phyloP scores from a whole-genome alignment of 257 asterid genomes.

The Primulina tabacum region DNA sequence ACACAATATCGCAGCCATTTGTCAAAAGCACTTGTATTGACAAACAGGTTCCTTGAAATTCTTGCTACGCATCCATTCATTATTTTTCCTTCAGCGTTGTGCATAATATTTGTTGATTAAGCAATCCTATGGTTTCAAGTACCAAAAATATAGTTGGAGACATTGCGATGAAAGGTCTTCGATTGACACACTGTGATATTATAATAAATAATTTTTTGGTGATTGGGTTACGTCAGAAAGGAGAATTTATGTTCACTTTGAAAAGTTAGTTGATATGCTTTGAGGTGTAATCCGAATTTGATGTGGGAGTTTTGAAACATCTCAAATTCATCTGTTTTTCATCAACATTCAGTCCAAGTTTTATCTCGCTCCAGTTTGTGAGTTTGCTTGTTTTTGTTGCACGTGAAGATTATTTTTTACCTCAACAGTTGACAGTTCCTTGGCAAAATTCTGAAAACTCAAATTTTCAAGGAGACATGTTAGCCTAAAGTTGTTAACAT shows the following conservation, averaged over 20 bases:
- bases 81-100: neutral
- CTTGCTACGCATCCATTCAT: slow-evolving; percentile 8
- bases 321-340: slow-evolving; percentile 14
- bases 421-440: neutral
- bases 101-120: slow-evolving; percentile 5
- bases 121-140: slow-evolving; percentile 1
- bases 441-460: neutral
- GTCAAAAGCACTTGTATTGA: slow-evolving; percentile 87
- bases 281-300: slow-evolving; percentile 5
- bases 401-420: slow-evolving; percentile 4
- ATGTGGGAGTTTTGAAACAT: neutral
- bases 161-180: slow-evolving; percentile 11
- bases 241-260: neutral
- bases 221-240: slow-evolving; percentile 12
- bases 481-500: neutral
- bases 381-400: slow-evolving; percentile 12
- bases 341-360: slow-evolving; percentile 11
- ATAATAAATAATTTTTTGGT: slow-evolving; percentile 1
- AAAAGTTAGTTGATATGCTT: neutral
- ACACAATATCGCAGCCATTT: slow-evolving; percentile 81
- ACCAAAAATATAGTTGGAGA: neutral
- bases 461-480: neutral
- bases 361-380: neutral
- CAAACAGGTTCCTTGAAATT: slow-evolving; percentile 63
- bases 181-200: slow-evolving; percentile 16